A percentile compares a stretch with the other conserved stretches of the same genome.
Conservation (phyloP, 1,284 basidiomycete species). For the Apiotrichum sp. region DNA sequence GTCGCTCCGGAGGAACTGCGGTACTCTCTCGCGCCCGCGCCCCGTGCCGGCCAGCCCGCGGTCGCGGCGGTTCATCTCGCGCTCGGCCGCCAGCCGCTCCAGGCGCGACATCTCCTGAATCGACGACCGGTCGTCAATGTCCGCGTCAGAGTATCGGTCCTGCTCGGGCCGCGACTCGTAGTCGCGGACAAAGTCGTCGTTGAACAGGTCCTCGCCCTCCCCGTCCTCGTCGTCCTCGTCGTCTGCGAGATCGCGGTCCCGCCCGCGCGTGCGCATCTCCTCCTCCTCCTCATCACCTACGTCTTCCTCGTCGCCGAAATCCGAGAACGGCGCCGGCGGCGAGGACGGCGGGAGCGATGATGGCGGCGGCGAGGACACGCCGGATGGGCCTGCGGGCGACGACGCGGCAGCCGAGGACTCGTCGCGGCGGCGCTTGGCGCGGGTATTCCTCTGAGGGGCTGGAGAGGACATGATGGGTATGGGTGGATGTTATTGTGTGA, state of each 20-base stretch:
- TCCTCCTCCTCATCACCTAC: conserved; percentile 64
- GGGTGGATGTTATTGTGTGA: not conserved
- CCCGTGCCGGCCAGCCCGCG: conserved; percentile 65
- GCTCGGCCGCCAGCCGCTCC: conserved; percentile 77
- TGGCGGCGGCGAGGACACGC: conserved; percentile 38
- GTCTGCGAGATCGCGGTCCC: conserved; percentile 55
- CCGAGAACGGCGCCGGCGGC: conserved; percentile 74
- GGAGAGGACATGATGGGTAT: not conserved
- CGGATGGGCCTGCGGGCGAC: no score
- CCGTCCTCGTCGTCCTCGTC: conserved; percentile 54
- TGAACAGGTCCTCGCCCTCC: conserved; percentile 88
- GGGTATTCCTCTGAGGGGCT: not conserved
- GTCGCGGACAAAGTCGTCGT: conserved; percentile 77
- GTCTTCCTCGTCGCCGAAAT: conserved; percentile 77
- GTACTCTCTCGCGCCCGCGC: conserved; percentile 68
- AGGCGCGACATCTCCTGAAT: conserved; percentile 65
- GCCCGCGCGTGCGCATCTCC: conserved; percentile 50
- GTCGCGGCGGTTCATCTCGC: conserved; percentile 82
- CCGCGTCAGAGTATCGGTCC: conserved; percentile 81
- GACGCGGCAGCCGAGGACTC: conserved; percentile 22
- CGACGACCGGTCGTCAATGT: conserved; percentile 77
- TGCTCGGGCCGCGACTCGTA: conserved; percentile 76
- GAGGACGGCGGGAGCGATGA: conserved; percentile 53
- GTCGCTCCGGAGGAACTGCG: conserved; percentile 73
- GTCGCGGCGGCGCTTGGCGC: conserved; percentile 13